phyloP scores from a whole-genome alignment of 2,329 filamentous ascomycete species.

The Penicillium glabrum region DNA sequence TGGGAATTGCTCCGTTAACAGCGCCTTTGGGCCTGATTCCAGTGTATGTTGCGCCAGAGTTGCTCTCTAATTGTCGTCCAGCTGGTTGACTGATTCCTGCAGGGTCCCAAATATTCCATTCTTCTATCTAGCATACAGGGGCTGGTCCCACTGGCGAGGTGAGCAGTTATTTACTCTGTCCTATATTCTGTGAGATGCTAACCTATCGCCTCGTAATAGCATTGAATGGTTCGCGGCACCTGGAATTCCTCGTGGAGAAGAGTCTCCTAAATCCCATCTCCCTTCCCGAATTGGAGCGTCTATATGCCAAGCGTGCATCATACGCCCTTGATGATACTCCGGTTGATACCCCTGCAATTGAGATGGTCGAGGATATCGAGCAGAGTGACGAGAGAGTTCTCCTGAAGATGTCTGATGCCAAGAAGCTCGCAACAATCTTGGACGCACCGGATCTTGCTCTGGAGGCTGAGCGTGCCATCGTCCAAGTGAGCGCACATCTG shows the following conservation, averaged over 20 bases:
- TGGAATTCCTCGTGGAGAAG: conserved; percentile 77
- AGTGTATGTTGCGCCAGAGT: conserved; percentile 59
- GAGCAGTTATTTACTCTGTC: conserved; percentile 21
- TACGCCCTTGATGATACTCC: conserved; percentile 29
- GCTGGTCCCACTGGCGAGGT: conserved; percentile 85
- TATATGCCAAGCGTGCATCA: conserved; percentile 60
- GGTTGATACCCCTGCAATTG: conserved; percentile 28
- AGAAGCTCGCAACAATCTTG: conserved; percentile 60
- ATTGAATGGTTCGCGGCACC: conserved; percentile 76
- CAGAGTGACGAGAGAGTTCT: conserved; percentile 49
- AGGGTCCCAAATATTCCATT: conserved; percentile 93
- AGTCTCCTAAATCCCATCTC: conserved; percentile 67
- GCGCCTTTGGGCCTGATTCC: conserved; percentile 81
- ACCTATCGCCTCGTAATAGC: conserved; percentile 48
- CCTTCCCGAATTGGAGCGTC: conserved; percentile 67
- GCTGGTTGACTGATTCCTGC: background rate
- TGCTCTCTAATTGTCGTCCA: background rate
- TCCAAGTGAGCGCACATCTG: conserved; percentile 61
- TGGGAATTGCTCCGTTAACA: conserved; percentile 78
- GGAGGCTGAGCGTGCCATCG: conserved; percentile 73
- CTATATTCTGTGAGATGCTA: background rate
- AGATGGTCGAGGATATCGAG: conserved; percentile 35
- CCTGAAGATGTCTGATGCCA: conserved; percentile 50
- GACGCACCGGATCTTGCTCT: conserved; percentile 68
- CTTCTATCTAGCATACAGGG: conserved; percentile 88